Conservation (phyloP, 148 eudicot species). For the Heliosperma pusillum region DNA sequence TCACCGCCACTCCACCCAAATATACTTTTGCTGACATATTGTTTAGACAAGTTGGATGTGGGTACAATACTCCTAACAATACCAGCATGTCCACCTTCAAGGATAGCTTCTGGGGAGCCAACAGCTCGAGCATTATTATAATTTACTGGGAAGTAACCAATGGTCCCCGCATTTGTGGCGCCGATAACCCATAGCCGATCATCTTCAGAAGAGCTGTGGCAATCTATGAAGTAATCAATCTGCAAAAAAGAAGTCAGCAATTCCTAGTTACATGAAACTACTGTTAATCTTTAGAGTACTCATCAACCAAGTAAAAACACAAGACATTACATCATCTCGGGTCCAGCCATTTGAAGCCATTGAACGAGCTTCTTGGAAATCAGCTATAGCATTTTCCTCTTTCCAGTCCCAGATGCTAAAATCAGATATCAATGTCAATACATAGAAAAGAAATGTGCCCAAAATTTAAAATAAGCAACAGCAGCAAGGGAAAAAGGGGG, state of each 20-base stretch:
- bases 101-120: conserved; percentile 74
- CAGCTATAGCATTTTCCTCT: conserved; percentile 51
- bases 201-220: conserved; percentile 60
- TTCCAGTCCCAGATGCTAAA: conserved; percentile 87
- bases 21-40: conserved; percentile 39
- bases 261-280: background rate
- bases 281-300: background rate
- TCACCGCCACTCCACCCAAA: conserved; percentile 98
- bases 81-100: conserved; percentile 81
- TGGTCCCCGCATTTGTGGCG: conserved; percentile 72
- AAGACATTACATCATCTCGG: conserved; percentile 54
- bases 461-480: conserved; percentile 6
- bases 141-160: conserved; percentile 83
- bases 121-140: conserved; percentile 30
- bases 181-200: conserved; percentile 77
- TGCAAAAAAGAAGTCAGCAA: conserved; percentile 26
- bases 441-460: background rate
- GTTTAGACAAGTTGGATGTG: conserved; percentile 29
- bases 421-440: conserved; percentile 1
- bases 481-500: background rate
- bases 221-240: conserved; percentile 96
- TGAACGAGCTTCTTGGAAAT: conserved; percentile 67
- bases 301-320: background rate
- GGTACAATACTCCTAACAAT: conserved; percentile 73
- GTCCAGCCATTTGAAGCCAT: conserved; percentile 81